Conservation (phyloP, 2,329 filamentous ascomycete genomes). For the Curvularia sp. region DNA sequence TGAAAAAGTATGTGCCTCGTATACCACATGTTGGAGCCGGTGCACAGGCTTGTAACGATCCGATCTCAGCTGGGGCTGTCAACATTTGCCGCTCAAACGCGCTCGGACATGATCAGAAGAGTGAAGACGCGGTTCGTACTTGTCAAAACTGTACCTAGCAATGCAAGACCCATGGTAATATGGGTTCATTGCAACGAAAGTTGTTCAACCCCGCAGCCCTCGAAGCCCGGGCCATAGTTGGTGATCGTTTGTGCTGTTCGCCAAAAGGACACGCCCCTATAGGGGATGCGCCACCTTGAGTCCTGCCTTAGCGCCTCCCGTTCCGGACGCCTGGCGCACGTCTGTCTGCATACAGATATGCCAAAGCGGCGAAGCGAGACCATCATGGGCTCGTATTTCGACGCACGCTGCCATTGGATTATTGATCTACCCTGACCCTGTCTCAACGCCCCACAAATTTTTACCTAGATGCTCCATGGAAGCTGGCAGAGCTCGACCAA, state of each 20-base stretch:
- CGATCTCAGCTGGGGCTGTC: not conserved
- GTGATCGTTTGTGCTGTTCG: constrained; percentile 10
- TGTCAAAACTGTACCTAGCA: not conserved
- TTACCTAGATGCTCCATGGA: too few species aligned
- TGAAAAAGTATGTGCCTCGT: constrained; percentile 7
- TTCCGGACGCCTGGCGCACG: constrained; percentile 7
- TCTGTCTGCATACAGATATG: constrained; percentile 5
- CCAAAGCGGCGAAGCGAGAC: constrained; percentile 3
- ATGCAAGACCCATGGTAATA: not conserved
- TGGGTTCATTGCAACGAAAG: not conserved
- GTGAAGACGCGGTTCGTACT: not conserved
- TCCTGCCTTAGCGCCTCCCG: constrained; percentile 8
- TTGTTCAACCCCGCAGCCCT: not conserved
- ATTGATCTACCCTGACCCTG: not conserved
- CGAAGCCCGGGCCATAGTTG: not conserved
- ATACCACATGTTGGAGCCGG: not conserved
- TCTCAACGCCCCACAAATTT: constrained; percentile 17
- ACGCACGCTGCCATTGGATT: not conserved
- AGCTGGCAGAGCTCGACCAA: not conserved
- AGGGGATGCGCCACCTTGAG: constrained; percentile 19
- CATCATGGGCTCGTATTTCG: not conserved
- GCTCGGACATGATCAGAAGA: not conserved
- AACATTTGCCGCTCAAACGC: not conserved
- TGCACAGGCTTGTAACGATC: not conserved
- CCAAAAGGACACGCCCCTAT: constrained; percentile 19